phyloP scores from a whole-genome alignment of 1,139 yeast species.

The Geotrichum citri-aurantii region DNA sequence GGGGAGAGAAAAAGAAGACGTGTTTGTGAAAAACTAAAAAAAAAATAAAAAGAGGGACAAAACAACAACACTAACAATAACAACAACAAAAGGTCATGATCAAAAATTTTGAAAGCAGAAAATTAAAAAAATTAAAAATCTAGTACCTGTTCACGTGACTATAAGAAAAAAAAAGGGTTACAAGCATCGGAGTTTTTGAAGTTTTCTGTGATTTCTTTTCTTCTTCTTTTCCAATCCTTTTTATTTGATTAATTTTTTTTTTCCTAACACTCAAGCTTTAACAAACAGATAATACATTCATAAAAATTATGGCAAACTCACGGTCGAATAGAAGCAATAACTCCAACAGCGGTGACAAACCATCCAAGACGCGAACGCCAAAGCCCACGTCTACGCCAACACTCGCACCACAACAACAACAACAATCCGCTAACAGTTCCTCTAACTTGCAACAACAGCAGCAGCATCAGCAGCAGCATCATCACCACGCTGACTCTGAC shows the following conservation, averaged over 20 bases:
- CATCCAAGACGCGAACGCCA: constrained; percentile 6
- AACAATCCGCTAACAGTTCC: constrained; percentile 15
- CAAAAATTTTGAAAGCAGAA: not conserved
- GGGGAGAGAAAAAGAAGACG: constrained; percentile 1
- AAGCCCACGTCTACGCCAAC: constrained; percentile 6
- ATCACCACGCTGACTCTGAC: not conserved
- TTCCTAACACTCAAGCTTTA: not conserved
- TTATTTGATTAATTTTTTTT: not conserved
- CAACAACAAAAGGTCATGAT: not conserved
- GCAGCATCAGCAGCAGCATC: too few relatives aligned
- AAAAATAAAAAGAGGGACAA: too few relatives aligned
- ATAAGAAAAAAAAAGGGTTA: not conserved
- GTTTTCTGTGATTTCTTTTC: not conserved
- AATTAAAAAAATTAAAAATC: not conserved
- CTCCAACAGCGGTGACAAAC: constrained; percentile 2
- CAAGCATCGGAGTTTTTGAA: not conserved
- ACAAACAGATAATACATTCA: not conserved
- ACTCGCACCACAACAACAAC: not conserved
- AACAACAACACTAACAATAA: too few relatives aligned
- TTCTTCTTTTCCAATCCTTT: not conserved
- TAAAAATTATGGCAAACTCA: constrained; percentile 5
- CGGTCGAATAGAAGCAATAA: constrained; percentile 2
- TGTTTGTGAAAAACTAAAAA: not conserved
- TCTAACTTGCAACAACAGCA: constrained; percentile 17
- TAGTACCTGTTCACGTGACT: not conserved